Evolutionary conservation across 768 basidiomycete genomes (phyloP).

Genomic region (Wakefieldia striispora): DNA sequence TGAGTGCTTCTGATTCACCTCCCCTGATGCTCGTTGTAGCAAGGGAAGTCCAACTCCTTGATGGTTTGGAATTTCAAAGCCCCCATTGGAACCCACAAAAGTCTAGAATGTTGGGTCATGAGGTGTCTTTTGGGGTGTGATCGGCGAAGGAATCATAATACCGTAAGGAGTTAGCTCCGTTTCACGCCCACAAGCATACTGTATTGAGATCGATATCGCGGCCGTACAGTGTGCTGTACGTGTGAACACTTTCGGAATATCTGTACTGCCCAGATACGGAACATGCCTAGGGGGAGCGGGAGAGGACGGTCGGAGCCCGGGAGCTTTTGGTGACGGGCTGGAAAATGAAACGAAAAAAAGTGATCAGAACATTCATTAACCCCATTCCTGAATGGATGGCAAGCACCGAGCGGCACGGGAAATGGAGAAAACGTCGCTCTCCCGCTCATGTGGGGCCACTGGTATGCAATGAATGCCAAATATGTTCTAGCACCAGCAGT

Average conservation of each 20-base stretch:
- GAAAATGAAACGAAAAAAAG: conserved; percentile 2
- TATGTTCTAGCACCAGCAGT: background rate
- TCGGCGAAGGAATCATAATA: conserved; percentile 14
- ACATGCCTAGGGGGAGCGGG: conserved; percentile 4
- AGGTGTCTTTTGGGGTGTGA: conserved; percentile 9
- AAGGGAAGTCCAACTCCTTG: conserved; percentile 15
- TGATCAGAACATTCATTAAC: background rate
- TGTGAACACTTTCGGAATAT: conserved; percentile 16
- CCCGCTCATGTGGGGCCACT: background rate
- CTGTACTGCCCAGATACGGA: conserved; percentile 1
- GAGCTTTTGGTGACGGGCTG: conserved; percentile 7
- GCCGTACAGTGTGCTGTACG: conserved; percentile 7
- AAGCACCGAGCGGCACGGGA: conserved; percentile 10
- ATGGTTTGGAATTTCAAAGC: conserved; percentile 25
- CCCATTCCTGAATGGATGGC: background rate
- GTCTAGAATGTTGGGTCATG: conserved; percentile 16
- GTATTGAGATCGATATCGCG: conserved; percentile 13
- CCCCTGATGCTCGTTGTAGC: conserved; percentile 30
- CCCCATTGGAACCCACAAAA: conserved; percentile 17
- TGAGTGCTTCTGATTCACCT: conserved; percentile 25
- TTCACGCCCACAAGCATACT: conserved; percentile 9
- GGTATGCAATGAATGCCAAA: conserved; percentile 1
- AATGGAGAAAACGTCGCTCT: conserved; percentile 1
- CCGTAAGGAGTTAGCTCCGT: conserved; percentile 15
- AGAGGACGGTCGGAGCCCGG: conserved; percentile 7